phyloP scores from a whole-genome alignment of 768 basidiomycete genomes.

The Sutorius australiensis region DNA sequence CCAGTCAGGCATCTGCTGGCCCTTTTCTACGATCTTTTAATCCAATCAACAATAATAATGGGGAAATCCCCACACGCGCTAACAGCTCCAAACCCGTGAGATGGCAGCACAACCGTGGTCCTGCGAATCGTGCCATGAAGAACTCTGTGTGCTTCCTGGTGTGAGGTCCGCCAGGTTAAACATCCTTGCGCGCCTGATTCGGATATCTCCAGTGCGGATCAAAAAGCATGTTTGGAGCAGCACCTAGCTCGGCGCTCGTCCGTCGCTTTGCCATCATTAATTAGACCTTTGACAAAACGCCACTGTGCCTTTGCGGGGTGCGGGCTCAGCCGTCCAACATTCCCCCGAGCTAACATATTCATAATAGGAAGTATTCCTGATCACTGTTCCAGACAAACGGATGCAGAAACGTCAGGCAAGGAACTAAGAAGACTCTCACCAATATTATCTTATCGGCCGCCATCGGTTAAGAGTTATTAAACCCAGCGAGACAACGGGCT shows the following conservation, averaged over 20 bases:
- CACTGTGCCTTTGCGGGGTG: background rate
- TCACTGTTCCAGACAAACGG: background rate
- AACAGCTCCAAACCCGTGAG: background rate
- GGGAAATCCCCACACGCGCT: slow-evolving; percentile 5
- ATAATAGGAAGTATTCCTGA: background rate
- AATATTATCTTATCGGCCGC: too few species aligned
- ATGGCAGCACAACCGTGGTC: background rate
- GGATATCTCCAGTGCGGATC: slow-evolving; percentile 61
- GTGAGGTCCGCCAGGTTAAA: background rate
- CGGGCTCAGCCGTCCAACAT: background rate
- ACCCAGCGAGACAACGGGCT: too few species aligned
- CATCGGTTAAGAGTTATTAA: too few species aligned
- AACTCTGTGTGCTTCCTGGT: too few species aligned
- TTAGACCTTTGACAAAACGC: background rate
- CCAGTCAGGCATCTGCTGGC: background rate
- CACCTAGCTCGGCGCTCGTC: slow-evolving; percentile 31
- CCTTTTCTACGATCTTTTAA: background rate
- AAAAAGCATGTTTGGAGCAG: slow-evolving; percentile 73
- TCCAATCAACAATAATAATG: slow-evolving; percentile 1
- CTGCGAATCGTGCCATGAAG: background rate
- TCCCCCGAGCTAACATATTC: background rate
- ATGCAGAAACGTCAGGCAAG: background rate
- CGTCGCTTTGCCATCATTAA: background rate
- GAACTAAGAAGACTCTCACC: background rate
- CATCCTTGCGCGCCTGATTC: slow-evolving; percentile 36